A percentile compares a stretch with the other conserved stretches of the same genome.
phyloP scores from a whole-genome alignment of 202 grass and related monocot species.

The Setaria italica region DNA sequence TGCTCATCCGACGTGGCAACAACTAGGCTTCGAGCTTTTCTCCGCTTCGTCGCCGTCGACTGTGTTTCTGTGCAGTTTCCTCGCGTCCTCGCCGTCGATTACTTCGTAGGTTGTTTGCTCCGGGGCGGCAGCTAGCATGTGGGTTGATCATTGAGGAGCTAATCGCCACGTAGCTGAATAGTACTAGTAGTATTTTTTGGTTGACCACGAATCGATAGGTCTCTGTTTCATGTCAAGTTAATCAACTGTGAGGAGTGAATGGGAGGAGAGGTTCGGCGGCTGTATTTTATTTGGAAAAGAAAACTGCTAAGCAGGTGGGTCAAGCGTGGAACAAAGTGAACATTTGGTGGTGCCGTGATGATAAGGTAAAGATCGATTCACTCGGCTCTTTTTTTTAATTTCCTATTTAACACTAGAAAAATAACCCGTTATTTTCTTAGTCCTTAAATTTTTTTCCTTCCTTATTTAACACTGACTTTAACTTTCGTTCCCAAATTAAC shows the following conservation, averaged over 20 bases:
- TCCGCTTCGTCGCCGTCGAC: neutral
- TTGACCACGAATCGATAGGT: neutral
- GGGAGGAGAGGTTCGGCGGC: neutral
- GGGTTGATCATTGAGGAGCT: neutral
- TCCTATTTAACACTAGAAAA: no score
- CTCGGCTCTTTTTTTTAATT: no score
- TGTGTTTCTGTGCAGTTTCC: neutral
- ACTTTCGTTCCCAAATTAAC: no score
- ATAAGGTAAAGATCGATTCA: no score
- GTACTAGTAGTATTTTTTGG: neutral
- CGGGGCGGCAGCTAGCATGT: no score
- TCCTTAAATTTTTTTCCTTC: no score
- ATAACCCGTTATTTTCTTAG: no score
- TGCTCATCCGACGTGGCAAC: neutral
- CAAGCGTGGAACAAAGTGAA: neutral
- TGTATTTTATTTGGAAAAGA: neutral
- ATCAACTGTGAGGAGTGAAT: neutral
- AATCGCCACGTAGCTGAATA: neutral
- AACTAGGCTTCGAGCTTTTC: neutral
- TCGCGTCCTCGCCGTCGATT: neutral
- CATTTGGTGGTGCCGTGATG: neutral
- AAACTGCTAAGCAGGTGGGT: neutral
- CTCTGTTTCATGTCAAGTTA: neutral
- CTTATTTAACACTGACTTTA: no score
- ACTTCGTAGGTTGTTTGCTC: neutral